Percentiles rank a stretch among this genome's conserved stretches.
Evolutionary conservation across 2,329 filamentous ascomycete species (phyloP).

Genomic region (Fusarium sororula): DNA sequence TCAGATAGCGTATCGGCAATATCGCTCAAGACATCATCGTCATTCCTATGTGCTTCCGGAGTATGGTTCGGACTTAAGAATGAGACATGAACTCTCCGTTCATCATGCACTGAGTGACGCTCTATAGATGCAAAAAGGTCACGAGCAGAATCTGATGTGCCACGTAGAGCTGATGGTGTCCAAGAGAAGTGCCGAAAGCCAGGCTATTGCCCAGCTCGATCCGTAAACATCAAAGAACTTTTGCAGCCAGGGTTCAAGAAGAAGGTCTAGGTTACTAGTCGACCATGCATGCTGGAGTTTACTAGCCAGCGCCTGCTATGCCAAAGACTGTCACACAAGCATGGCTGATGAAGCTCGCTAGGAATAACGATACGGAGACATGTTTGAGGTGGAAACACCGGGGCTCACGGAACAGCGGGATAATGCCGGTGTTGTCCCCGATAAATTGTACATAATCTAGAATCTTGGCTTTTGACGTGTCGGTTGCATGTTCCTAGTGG

Average conservation of each 20-base stretch:
- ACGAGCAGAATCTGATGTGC: neutral
- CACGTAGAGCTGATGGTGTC: neutral
- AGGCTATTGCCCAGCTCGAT: too few species aligned
- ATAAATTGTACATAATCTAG: rapidly evolving
- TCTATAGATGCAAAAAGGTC: neutral
- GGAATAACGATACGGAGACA: neutral
- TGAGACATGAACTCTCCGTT: rapidly evolving
- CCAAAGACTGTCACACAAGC: too few species aligned
- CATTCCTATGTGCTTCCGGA: neutral
- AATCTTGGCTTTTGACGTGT: neutral
- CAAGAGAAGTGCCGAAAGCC: neutral
- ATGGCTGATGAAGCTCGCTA: neutral
- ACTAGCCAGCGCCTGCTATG: too few species aligned
- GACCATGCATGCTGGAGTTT: neutral
- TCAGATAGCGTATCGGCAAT: neutral
- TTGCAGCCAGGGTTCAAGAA: neutral
- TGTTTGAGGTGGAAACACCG: too few species aligned
- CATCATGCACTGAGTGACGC: rapidly evolving
- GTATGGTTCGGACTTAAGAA: neutral
- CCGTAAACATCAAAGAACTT: neutral
- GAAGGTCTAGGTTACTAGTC: neutral
- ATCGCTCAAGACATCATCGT: rapidly evolving
- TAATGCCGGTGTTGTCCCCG: too few species aligned
- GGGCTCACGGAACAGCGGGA: neutral
- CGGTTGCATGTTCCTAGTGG: neutral